Evolutionary conservation across 2,329 filamentous ascomycete species (phyloP), one percentile per base, ranked within the genome.

Genomic region (Hansfordia pulvinata): DNA sequence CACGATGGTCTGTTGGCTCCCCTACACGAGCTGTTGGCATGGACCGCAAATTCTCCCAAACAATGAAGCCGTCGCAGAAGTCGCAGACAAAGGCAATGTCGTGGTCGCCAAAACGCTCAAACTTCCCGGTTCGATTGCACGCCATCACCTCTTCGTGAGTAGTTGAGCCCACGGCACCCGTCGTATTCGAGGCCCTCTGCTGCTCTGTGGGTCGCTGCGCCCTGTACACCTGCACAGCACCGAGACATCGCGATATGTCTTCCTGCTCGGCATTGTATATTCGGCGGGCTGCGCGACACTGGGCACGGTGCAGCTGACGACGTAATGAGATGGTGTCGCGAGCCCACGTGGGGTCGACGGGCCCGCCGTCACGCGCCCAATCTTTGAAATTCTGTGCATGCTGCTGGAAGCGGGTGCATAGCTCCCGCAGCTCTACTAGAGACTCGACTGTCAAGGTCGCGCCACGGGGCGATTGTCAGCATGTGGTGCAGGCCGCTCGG

Each of bases 41-140:
- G 25, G 48, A 51, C 35, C 59, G 54, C 17, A 73, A 38, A 39
- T 74, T 64, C 30, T 65, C 56, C 69, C 69, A 73, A 13, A 73
- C 48, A 14, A 73, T 49, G 39, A 67, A 65, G 2, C 69, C 69
- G 40, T 72, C 67, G 48, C 69, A 73, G 40, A 63, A 73, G 47
- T 74, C 66, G 49, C 69, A 74, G 6, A 69, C 53, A 38, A 72
- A 73, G 6, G 61, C 66, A 25, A 70, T 55, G 32, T 71, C 66
- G 20, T 47, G 42, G 17, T 69, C 60, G 21, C 58, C 63, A 27
- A 71, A 61, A 10, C 65, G 57, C 46, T 69, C 61, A 33, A 72
- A 72, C 16, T 54, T 52, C n/a, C 69, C 69, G 3, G 66, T 53
- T 4, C 45, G 42, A 36, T 65, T 65, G 46, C 67, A 72, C 14